A percentile compares a stretch with the other conserved stretches of the same genome.
phyloP scores from a whole-genome alignment of 1,284 basidiomycete species.

The Malassezia equina region DNA sequence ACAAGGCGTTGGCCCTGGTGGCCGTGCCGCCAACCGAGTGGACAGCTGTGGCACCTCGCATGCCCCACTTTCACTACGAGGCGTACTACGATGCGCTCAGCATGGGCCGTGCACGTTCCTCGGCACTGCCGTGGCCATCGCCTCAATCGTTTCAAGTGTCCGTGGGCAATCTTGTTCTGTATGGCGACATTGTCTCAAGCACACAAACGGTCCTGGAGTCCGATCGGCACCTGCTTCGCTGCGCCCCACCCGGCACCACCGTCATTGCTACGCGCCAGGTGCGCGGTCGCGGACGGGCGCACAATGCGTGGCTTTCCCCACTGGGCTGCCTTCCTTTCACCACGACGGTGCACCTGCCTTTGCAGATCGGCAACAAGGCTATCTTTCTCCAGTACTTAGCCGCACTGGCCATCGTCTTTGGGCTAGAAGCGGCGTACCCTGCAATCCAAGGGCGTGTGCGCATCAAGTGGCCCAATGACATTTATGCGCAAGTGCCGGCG shows the following conservation, averaged over 20 bases:
- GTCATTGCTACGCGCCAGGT: conserved; percentile 80
- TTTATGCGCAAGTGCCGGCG: conserved; percentile 63
- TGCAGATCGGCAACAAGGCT: conserved; percentile 60
- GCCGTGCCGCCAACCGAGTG: neutral
- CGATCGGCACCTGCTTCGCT: conserved; percentile 63
- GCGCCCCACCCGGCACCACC: conserved; percentile 64
- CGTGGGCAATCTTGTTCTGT: conserved; percentile 46
- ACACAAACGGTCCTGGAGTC: conserved; percentile 91
- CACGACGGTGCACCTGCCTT: conserved; percentile 59
- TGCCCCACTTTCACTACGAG: neutral
- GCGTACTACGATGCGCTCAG: conserved; percentile 5
- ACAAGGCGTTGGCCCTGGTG: neutral
- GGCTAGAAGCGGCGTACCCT: conserved; percentile 55
- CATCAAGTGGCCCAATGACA: conserved; percentile 96
- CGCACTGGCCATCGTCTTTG: conserved; percentile 78
- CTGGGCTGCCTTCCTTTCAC: conserved; percentile 80
- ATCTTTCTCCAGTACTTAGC: conserved; percentile 95
- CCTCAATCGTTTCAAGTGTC: neutral
- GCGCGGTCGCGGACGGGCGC: conserved; percentile 74
- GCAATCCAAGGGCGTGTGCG: conserved; percentile 54
- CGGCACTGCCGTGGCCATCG: conserved; percentile 3
- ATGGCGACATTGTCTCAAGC: conserved; percentile 80
- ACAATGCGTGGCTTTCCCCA: conserved; percentile 87
- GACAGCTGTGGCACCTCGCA: neutral
- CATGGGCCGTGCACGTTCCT: neutral